A percentile compares a stretch with the other conserved stretches of the same genome.
Evolutionary conservation across 73 alveolate genomes (phyloP).

Genomic region (Tetrahymena borealis): DNA sequence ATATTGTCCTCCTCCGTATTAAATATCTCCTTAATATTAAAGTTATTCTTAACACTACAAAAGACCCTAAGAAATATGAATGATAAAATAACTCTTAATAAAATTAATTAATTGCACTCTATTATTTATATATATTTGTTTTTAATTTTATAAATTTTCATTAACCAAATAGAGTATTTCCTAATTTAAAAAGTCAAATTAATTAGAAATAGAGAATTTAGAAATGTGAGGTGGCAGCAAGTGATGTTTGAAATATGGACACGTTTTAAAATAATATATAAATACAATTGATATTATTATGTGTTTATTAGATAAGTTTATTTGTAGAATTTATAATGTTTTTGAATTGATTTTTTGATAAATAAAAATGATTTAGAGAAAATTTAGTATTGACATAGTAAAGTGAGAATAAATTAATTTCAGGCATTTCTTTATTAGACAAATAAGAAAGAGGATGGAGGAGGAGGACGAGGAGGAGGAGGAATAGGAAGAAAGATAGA

Average conservation of each 20-base stretch:
- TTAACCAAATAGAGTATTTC: no score
- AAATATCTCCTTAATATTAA: background rate
- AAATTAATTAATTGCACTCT: background rate
- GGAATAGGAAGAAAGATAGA: no score
- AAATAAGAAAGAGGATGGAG: no score
- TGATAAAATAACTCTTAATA: background rate
- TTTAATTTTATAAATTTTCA: no score
- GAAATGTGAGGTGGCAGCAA: background rate
- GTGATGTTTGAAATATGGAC: background rate
- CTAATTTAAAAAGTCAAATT: background rate
- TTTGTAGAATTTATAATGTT: no score
- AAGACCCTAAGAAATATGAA: background rate
- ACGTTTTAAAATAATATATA: background rate
- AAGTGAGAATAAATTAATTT: background rate
- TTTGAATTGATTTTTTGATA: background rate
- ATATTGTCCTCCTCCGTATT: background rate
- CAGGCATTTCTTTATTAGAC: no score
- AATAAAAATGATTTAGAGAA: background rate
- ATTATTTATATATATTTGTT: background rate
- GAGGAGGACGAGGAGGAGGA: no score
- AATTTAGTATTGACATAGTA: background rate
- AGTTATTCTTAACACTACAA: background rate
- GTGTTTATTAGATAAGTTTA: no score
- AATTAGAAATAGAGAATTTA: background rate
- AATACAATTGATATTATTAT: background rate